Conservation (phyloP, 2,329 filamentous ascomycete genomes). For the Epichloe festucae region DNA sequence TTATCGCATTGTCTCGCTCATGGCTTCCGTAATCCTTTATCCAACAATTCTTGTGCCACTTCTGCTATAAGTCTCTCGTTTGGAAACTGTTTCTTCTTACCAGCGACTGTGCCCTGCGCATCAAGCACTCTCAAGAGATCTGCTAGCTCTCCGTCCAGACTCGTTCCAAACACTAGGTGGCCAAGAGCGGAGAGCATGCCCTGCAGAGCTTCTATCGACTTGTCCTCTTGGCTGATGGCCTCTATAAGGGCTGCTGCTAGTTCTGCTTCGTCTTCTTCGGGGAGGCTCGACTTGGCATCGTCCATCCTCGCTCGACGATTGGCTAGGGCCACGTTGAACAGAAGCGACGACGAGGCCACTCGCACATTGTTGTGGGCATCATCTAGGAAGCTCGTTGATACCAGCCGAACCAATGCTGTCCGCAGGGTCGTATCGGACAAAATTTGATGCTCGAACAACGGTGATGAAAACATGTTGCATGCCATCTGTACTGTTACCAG, state of each 20-base stretch:
- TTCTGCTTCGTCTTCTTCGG: conserved; percentile 64
- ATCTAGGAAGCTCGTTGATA: conserved; percentile 70
- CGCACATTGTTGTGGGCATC: conserved; percentile 59
- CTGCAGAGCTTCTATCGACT: conserved; percentile 59
- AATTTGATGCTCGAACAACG: conserved; percentile 55
- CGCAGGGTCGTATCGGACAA: conserved; percentile 39
- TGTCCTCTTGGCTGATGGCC: conserved; percentile 45
- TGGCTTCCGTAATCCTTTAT: conserved; percentile 32
- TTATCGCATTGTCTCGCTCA: conserved; percentile 4
- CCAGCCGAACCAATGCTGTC: conserved; percentile 49
- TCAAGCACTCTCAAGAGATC: conserved; percentile 72
- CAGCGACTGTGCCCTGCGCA: conserved; percentile 49
- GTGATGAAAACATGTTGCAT: conserved; percentile 73
- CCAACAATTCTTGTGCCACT: conserved; percentile 38
- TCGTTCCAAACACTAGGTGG: conserved; percentile 58
- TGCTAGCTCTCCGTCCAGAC: conserved; percentile 58
- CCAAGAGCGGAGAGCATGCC: conserved; percentile 68
- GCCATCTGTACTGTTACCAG: conserved; percentile 72
- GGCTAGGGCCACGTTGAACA: conserved; percentile 67
- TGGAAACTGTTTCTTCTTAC: conserved; percentile 44
- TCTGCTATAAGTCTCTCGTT: conserved; percentile 44
- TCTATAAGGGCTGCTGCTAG: conserved; percentile 71
- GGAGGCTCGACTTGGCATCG: conserved; percentile 42
- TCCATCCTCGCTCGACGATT: conserved; percentile 54
- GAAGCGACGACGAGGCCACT: conserved; percentile 67